A percentile compares a stretch with the other conserved stretches of the same genome.
phyloP scores from a whole-genome alignment of 345 rosid species.

The Bruguiera sexangula region DNA sequence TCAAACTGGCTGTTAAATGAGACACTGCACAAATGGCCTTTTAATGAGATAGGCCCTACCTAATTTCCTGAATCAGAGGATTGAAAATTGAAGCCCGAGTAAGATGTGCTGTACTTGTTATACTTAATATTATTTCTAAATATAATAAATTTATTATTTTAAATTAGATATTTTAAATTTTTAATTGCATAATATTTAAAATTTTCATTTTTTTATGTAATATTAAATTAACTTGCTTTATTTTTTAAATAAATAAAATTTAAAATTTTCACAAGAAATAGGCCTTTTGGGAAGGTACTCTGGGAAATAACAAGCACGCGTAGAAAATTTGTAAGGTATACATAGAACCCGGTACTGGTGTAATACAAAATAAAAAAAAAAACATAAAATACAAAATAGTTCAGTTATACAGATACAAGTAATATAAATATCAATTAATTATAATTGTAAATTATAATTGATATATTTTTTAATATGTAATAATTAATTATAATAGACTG shows the following conservation, averaged over 20 bases:
- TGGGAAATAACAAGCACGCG: neutral
- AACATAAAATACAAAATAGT: neutral
- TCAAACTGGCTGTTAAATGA: neutral
- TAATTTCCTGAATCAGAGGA: constrained; percentile 10
- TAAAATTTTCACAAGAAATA: too few species aligned
- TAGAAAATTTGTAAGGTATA: neutral
- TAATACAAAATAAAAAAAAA: constrained; percentile 10
- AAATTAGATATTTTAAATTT: too few species aligned
- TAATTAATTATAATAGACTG: too few species aligned
- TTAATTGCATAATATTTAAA: too few species aligned
- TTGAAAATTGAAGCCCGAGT: neutral
- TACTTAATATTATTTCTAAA: neutral
- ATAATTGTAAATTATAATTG: too few species aligned
- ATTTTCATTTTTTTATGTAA: too few species aligned
- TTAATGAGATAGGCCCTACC: constrained; percentile 2
- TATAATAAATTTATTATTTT: neutral
- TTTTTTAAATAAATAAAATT: too few species aligned
- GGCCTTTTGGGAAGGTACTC: too few species aligned
- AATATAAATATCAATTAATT: too few species aligned
- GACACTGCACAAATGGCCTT: constrained; percentile 12
- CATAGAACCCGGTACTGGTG: constrained; percentile 15
- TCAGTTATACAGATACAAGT: too few species aligned
- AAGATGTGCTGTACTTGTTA: neutral
- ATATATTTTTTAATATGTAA: too few species aligned
- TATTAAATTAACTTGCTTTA: too few species aligned